Base-by-base conservation (phyloP, 108 stramenopile genomes). In the Phaeodactylum tricornutum region DNA sequence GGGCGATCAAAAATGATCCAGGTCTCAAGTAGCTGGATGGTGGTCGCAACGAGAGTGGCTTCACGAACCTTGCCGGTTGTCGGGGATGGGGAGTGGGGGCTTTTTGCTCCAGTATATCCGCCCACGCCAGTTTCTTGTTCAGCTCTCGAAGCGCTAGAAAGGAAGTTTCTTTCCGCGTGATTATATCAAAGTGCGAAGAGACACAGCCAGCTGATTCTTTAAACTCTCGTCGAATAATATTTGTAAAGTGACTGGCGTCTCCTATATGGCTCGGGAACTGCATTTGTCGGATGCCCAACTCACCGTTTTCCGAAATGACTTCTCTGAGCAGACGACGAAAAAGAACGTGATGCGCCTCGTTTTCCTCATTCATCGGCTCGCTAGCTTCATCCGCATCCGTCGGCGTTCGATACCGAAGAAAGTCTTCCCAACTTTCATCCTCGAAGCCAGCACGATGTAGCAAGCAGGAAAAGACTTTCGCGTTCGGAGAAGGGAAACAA, bases 211-310 rank as follows among this genome's bases (percentile, higher is more conserved):
- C n/a, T n/a, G 57, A 43, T 17, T 32, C 60, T 19, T 84, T 81
- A 51, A 90, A 90, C 45, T 90, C 88, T 41, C 81, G 57, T 28
- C 62, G 70, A 57, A 90, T 77, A 21, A 90, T 34, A 11, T 67
- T 40, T 29, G 59, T 25, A 30, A 83, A 41, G 37, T 36, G 43
- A 27, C 57, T 56, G 14, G 56, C 14, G 25, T 29, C 26, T n/a
- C 22, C 53, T 26, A 61, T 56, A 50, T 55, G 30, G 9, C 55
- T 48, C 20, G 71, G 64, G 42, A 64, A 63, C 25, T 53, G 44
- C 61, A 61, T 45, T 49, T 64, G 43, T 15, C 42, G 60, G 15
- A 63, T 30, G 0, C 49, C 61, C 8, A 36, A 30, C 4, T 53
- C 43, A 24, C 29, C 39, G 0, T 34, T 43, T 2, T 67, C 71